Conservation (phyloP, 331 rosid species). For the Telfairia occidentalis region DNA sequence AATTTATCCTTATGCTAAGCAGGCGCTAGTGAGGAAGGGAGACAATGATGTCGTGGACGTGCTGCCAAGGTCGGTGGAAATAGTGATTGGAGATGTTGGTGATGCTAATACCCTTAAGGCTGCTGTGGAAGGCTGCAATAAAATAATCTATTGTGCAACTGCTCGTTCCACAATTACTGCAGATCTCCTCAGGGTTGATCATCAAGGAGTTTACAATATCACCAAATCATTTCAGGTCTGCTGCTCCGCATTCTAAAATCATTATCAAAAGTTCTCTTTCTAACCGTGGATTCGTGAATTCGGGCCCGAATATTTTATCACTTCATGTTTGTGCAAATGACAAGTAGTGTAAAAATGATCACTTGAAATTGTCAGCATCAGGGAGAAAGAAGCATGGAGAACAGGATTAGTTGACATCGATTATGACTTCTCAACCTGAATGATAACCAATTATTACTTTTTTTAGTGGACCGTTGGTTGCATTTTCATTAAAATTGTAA, state of each 20-base stretch:
- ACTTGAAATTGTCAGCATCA: neutral
- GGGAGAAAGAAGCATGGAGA: neutral
- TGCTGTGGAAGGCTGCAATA: conserved; percentile 71
- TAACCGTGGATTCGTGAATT: neutral
- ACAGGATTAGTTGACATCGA: neutral
- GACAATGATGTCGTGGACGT: conserved; percentile 53
- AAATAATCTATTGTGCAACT: conserved; percentile 88
- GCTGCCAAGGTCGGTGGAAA: conserved; percentile 92
- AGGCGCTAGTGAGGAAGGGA: conserved; percentile 77
- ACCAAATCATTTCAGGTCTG: conserved; percentile 89
- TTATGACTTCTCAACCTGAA: neutral
- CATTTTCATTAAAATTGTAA: neutral
- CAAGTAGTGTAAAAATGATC: neutral
- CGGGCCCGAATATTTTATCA: neutral
- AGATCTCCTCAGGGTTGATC: conserved; percentile 85
- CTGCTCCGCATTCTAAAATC: neutral
- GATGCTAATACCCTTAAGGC: conserved; percentile 49
- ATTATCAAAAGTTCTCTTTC: neutral
- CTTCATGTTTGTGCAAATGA: neutral
- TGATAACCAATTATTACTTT: neutral
- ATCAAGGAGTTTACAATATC: conserved; percentile 71
- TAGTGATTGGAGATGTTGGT: conserved; percentile 78
- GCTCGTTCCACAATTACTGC: conserved; percentile 81
- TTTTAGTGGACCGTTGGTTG: neutral
- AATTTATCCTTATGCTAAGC: neutral